Conservation (phyloP, 2,329 filamentous ascomycete species). For the Penicillium hesseltinei region DNA sequence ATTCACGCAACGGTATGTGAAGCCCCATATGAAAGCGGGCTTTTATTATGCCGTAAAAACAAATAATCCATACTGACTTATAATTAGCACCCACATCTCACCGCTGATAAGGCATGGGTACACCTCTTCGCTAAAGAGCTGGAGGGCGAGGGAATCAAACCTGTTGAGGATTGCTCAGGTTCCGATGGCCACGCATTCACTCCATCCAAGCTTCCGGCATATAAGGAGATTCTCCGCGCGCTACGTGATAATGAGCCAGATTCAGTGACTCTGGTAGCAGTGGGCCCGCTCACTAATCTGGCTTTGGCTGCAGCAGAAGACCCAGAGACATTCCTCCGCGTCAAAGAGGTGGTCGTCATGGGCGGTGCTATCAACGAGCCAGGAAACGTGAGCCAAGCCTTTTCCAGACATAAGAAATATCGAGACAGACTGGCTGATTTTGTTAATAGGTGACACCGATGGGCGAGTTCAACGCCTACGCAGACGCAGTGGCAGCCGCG, state of each 20-base stretch:
- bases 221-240: conserved; percentile 85
- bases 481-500: conserved; percentile 76
- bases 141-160: conserved; percentile 48
- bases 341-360: conserved; percentile 93
- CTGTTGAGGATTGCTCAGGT: conserved; percentile 37
- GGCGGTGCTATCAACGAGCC: conserved; percentile 76
- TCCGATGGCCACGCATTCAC: conserved; percentile 60
- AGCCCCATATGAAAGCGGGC: background rate
- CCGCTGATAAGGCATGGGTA: conserved; percentile 71
- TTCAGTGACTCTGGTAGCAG: conserved; percentile 83
- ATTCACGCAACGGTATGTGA: conserved; percentile 57
- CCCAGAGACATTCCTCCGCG: conserved; percentile 81
- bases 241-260: conserved; percentile 76
- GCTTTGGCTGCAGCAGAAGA: conserved; percentile 86
- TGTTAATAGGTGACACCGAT: conserved; percentile 60
- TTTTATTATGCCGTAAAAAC: background rate
- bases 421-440: background rate
- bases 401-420: background rate
- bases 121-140: conserved; percentile 59
- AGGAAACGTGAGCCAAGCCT: conserved; percentile 63
- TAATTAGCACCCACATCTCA: conserved; percentile 66
- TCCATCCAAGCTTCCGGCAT: conserved; percentile 69
- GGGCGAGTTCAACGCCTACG: conserved; percentile 94
- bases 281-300: conserved; percentile 91
- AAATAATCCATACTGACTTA: background rate